Base-by-base conservation (phyloP, 495 filamentous ascomycete species). In the Cairneyella variabilis region DNA sequence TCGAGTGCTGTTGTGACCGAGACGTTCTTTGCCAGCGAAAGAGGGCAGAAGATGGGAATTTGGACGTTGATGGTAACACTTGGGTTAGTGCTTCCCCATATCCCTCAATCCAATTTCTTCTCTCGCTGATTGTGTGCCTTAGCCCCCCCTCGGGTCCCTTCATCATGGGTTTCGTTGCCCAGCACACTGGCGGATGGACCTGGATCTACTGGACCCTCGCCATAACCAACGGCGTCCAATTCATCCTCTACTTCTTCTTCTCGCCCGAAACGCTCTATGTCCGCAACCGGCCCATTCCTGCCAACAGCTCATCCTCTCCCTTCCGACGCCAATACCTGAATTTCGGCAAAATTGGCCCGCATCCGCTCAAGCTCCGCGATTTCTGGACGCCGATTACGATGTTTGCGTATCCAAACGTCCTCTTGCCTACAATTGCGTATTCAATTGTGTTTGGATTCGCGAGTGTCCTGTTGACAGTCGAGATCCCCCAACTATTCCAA, bases 211-310 rank as follows among this genome's bases (percentile, higher is more conserved):
- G 69, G 65, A 67, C 72, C 50, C 63, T 74, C 1, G 67, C 74
- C 18, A 57, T 63, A 8, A 76, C 71, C 56, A 82, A 81, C 52
- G 75, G 67, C 28, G 69, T 63, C n/a, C 77, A 82, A 53, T 72
- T 80, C 48, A 63, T 81, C 48, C 49, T 76, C 44, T 83, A 81
- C 54, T 57, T 81, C 44, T 79, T 80, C 71, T 64, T 81, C 16
- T 73, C 76, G 18, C 75, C 76, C 0, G 79, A 83, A 60, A 80
- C 79, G 12, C 77, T 71, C 37, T 82, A 77, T 56, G 53, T 79
- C 26, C 54, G 54, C 28, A 61, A 59, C 37, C 23, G 14, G 12
- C 18, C 17, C 5, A 6, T 9, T 3, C 23, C 12, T n/a, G 46
- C 63, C 40, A 53, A 59, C 17, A 50, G 58, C 18, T 53, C 58